Base-by-base conservation (phyloP, 192 early-diverging fungal genomes). In the Dissophora ornata region DNA sequence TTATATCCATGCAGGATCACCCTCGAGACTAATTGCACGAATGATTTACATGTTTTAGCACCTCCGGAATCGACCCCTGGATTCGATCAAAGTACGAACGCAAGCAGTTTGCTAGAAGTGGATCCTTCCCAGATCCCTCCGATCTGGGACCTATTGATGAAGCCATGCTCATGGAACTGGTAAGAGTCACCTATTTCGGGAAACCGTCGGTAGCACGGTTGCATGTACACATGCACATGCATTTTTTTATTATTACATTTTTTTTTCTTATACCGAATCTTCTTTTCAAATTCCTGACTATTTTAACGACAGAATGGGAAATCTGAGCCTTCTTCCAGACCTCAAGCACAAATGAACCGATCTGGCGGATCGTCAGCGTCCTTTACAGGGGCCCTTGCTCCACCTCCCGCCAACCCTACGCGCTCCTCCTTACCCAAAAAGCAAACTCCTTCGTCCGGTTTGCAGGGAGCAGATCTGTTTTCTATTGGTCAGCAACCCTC, bases 61-160 rank as follows among this genome's bases (percentile, higher is more conserved):
- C 63, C 34, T 79, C 82, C 44, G 90, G 85, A 53, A 90, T 90
- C 38, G 90, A 92, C 47, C 69, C 80, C 21, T 95, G 88, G 85
- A 95, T 95, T 57, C 80, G 92, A 44, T 71, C 87, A 47, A 95
- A 95, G 58, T 95, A 95, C 65, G 92, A 95, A 34, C 79, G 86
- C 48, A 93, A 92, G 67, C 85, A 86, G 65, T 95, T 88, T 81
- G 89, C 89, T 15, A 82, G 81, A 84, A 89, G 87, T 52, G 89
- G 91, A 12, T 80, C 87, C 10, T 82, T 95, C 44, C 92, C 93
- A 21, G 90, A 93, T 69, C 92, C 93, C 8, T 86, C 82, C 18
- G 88, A 85, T 15, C 69, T 95, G 33, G 79, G 71, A 45, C 61
- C 62, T 15, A 44, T 78, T 30, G 61, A 65, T 36, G 75, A 60